Evolutionary conservation across 768 basidiomycete species (phyloP).

Genomic region (Rhodotorula taiwanensis): DNA sequence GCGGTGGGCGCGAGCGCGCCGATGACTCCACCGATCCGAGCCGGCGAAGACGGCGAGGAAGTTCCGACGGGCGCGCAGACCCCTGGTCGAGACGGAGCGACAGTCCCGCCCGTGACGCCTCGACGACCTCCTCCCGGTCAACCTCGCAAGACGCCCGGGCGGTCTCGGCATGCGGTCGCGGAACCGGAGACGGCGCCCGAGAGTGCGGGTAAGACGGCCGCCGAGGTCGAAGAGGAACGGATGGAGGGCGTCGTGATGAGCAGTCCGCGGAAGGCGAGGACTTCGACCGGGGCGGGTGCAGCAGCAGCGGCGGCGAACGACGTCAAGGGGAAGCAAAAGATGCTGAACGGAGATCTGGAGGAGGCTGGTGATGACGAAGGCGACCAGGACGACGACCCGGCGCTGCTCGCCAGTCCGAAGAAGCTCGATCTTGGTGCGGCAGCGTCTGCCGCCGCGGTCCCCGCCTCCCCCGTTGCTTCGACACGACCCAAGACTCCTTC

Average conservation of each 20-base stretch:
- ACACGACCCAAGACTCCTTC: slow-evolving; percentile 18
- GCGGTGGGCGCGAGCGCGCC: slow-evolving; percentile 53
- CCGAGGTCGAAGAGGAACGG: slow-evolving; percentile 3
- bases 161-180: slow-evolving; percentile 45
- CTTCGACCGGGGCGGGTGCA: background rate
- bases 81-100: no score
- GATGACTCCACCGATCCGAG: slow-evolving; percentile 53
- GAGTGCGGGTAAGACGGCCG: background rate
- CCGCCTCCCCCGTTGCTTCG: background rate
- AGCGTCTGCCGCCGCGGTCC: background rate
- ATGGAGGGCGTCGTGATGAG: slow-evolving; percentile 19
- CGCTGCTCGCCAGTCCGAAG: slow-evolving; percentile 8
- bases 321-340: slow-evolving; percentile 1
- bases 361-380: background rate
- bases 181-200: slow-evolving; percentile 17
- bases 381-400: slow-evolving; percentile 18
- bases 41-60: no score
- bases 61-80: no score
- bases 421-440: background rate
- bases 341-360: background rate
- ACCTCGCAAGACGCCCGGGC: slow-evolving; percentile 64
- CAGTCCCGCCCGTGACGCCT: background rate
- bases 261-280: slow-evolving; percentile 6
- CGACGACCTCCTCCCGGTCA: slow-evolving; percentile 38
- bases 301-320: background rate